Evolutionary conservation across 2,329 filamentous ascomycete genomes (phyloP).

Genomic region (Aspergillus costaricaensis): DNA sequence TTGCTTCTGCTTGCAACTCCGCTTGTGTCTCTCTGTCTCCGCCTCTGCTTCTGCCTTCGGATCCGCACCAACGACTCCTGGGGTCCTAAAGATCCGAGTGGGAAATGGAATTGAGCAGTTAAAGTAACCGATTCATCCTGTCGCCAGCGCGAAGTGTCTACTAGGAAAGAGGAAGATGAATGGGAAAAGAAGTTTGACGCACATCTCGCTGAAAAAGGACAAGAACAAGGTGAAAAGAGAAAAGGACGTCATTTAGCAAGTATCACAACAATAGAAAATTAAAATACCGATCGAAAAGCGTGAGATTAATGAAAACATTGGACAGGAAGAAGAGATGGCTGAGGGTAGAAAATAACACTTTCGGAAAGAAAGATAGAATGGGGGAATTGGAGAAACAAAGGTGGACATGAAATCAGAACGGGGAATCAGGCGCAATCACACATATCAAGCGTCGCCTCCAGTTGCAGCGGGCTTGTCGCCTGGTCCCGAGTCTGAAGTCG

Average conservation of each 20-base stretch:
- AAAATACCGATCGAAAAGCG: conserved; percentile 25
- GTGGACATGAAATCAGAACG: conserved; percentile 3
- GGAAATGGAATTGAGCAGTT: not conserved
- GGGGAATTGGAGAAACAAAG: conserved; percentile 12
- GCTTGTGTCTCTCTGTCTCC: not conserved
- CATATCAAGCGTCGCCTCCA: conserved; percentile 33
- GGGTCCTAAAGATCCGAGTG: not conserved
- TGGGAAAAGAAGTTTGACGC: conserved; percentile 16
- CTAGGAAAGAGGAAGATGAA: conserved; percentile 20
- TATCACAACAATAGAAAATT: conserved; percentile 33
- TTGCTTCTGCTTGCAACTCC: not conserved
- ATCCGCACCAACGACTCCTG: conserved; percentile 8
- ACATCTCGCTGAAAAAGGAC: conserved; percentile 22
- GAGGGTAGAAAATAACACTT: conserved; percentile 8
- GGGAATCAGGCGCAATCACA: conserved; percentile 17
- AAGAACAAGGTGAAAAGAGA: conserved; percentile 13
- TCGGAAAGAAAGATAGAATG: conserved; percentile 8
- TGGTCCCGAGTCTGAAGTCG: conserved; percentile 32
- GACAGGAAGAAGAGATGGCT: conserved; percentile 19
- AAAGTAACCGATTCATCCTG: not conserved
- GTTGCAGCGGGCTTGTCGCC: conserved; percentile 39
- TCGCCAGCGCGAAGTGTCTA: conserved; percentile 13
- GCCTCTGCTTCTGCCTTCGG: not conserved
- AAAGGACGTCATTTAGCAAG: conserved; percentile 19
- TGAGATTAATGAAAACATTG: conserved; percentile 20